Percentiles rank a stretch among this genome's conserved stretches.
Evolutionary conservation across 2,329 filamentous ascomycete genomes (phyloP).

Genomic region (Periglandula ipomoeae): DNA sequence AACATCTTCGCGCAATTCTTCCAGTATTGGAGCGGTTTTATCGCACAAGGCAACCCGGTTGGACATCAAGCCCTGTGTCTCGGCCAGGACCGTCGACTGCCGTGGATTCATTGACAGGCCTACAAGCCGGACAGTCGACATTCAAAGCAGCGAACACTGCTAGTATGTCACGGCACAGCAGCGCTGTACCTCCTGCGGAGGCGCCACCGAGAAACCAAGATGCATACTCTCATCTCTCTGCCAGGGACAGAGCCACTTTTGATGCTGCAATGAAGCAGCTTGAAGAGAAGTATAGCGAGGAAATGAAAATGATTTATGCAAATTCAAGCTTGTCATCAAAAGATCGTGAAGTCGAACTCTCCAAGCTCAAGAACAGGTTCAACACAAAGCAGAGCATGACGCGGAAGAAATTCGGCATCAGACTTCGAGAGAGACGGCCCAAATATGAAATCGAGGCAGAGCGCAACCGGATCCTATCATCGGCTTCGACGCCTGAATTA

Average conservation of each 20-base stretch:
- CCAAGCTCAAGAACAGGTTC: slow-evolving; percentile 41
- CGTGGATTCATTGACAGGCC: background rate
- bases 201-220: no score
- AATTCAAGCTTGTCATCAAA: slow-evolving; percentile 22
- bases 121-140: background rate
- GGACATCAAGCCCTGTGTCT: background rate
- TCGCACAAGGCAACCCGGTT: background rate
- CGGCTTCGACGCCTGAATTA: background rate
- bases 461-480: slow-evolving; percentile 26
- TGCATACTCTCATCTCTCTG: slow-evolving; percentile 36
- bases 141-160: background rate
- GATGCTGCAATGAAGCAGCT: slow-evolving; percentile 20
- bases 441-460: slow-evolving; percentile 35
- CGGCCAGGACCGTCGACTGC: background rate
- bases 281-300: slow-evolving; percentile 27
- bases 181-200: background rate
- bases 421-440: slow-evolving; percentile 39
- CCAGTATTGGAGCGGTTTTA: slow-evolving; percentile 5
- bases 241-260: slow-evolving; percentile 16
- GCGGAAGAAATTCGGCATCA: slow-evolving; percentile 49
- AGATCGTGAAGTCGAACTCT: slow-evolving; percentile 23
- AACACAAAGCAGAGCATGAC: slow-evolving; percentile 48
- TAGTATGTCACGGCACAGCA: background rate
- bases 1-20: slow-evolving; percentile 4
- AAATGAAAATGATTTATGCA: slow-evolving; percentile 32